Conservation (phyloP, 768 basidiomycete genomes). For the Boletellus ananiceps region DNA sequence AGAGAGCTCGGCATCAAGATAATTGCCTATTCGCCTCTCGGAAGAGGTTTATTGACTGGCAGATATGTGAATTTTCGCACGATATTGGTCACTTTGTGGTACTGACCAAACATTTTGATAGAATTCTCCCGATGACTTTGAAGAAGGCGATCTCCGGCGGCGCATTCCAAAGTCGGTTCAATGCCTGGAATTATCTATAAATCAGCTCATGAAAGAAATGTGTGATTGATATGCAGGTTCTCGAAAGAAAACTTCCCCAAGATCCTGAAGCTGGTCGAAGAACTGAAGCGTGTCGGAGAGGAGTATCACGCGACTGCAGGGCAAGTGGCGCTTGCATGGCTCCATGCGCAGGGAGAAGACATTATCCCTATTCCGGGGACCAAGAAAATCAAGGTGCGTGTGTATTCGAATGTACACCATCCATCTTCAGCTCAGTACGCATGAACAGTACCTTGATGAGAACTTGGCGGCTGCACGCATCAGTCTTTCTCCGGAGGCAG, state of each 20-base stretch:
- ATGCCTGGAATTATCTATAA: constrained; percentile 10
- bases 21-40: constrained; percentile 51
- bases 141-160: constrained; percentile 23
- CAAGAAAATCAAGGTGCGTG: constrained; percentile 29
- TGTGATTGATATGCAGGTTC: constrained; percentile 15
- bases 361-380: constrained; percentile 41
- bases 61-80: constrained; percentile 29
- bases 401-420: background rate
- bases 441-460: constrained; percentile 39
- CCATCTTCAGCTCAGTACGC: background rate
- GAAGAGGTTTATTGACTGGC: constrained; percentile 49
- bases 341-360: constrained; percentile 36
- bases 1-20: constrained; percentile 47
- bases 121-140: constrained; percentile 34
- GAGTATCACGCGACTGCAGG: constrained; percentile 34
- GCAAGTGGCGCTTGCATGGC: constrained; percentile 40
- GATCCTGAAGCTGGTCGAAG: constrained; percentile 36
- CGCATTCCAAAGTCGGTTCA: constrained; percentile 21
- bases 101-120: constrained; percentile 1
- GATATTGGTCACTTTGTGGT: too few species aligned
- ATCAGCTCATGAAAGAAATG: background rate
- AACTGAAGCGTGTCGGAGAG: constrained; percentile 30
- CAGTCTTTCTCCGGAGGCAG: constrained; percentile 34
- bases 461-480: constrained; percentile 37
- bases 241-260: constrained; percentile 43